Evolutionary conservation across 2,329 filamentous ascomycete species (phyloP).

Genomic region (Rhexocercosporidium sp.): DNA sequence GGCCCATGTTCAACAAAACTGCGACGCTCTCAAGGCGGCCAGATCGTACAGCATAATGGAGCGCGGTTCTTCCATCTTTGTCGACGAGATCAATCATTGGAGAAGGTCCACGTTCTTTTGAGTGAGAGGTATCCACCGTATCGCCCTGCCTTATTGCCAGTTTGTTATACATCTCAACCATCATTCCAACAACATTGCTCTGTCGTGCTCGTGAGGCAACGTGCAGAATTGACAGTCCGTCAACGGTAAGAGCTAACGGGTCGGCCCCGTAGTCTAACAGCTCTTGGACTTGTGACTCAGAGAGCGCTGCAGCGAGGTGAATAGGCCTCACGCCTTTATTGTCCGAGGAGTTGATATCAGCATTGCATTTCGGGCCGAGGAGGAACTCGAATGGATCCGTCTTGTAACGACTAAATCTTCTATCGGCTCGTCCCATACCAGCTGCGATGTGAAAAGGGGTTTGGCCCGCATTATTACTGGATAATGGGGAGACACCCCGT

Average conservation of each 20-base stretch:
- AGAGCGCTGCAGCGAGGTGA: slow-evolving; percentile 24
- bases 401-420: neutral
- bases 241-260: slow-evolving; percentile 1
- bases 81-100: neutral
- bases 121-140: slow-evolving; percentile 3
- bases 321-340: slow-evolving; percentile 19
- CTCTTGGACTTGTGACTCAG: slow-evolving; percentile 4
- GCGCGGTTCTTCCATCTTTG: neutral
- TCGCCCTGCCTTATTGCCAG: neutral
- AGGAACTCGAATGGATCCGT: neutral
- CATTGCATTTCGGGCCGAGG: neutral
- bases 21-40: slow-evolving; percentile 23
- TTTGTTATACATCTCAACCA: slow-evolving; percentile 10
- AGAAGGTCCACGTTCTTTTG: neutral
- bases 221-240: slow-evolving; percentile 24
- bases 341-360: slow-evolving; percentile 15
- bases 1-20: slow-evolving; percentile 18
- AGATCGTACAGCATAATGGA: slow-evolving; percentile 17
- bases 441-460: neutral
- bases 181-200: slow-evolving; percentile 40
- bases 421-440: neutral
- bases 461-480: neutral
- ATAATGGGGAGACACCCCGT: neutral
- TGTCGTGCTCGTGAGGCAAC: slow-evolving; percentile 21
- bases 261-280: slow-evolving; percentile 24